A percentile compares a stretch with the other conserved stretches of the same genome.
phyloP scores from a whole-genome alignment of 176 grass and related monocot genomes.

The Paspalum vaginatum region DNA sequence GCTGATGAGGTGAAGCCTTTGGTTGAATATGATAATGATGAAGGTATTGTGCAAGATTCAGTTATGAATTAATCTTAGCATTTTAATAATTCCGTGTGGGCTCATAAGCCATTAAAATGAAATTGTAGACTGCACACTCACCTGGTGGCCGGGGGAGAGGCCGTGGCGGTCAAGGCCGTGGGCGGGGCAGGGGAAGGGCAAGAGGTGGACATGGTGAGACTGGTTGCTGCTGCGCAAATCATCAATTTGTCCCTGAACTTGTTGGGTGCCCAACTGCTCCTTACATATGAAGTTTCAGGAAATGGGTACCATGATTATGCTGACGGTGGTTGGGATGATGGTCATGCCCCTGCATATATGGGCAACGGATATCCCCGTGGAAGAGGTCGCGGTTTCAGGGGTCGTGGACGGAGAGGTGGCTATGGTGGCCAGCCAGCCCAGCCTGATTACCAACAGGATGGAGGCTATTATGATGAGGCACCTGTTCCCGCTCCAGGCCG shows the following conservation, averaged over 20 bases:
- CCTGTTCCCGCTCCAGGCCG: constrained; percentile 47
- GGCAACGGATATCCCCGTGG: constrained; percentile 62
- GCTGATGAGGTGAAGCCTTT: constrained; percentile 80
- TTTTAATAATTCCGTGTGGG: neutral
- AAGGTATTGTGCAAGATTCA: constrained; percentile 53
- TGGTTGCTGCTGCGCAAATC: constrained; percentile 23
- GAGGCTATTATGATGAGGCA: constrained; percentile 65
- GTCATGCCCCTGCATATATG: constrained; percentile 46
- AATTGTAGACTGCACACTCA: constrained; percentile 69
- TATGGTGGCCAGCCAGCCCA: constrained; percentile 48
- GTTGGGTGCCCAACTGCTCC: constrained; percentile 4
- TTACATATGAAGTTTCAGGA: constrained; percentile 50
- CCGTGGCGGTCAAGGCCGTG: constrained; percentile 62
- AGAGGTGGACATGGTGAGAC: constrained; percentile 56
- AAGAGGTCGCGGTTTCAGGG: constrained; percentile 66
- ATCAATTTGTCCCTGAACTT: neutral
- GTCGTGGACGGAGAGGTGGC: constrained; percentile 57
- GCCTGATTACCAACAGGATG: constrained; percentile 80
- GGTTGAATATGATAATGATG: constrained; percentile 79
- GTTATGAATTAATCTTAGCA: neutral
- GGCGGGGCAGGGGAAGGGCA: constrained; percentile 52
- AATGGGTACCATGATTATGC: constrained; percentile 60
- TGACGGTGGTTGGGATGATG: constrained; percentile 63
- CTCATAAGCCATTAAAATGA: constrained; percentile 36
- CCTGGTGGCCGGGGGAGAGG: constrained; percentile 76